Conservation (phyloP, 257 asterid species). For the Nyctanthes arbortristis region DNA sequence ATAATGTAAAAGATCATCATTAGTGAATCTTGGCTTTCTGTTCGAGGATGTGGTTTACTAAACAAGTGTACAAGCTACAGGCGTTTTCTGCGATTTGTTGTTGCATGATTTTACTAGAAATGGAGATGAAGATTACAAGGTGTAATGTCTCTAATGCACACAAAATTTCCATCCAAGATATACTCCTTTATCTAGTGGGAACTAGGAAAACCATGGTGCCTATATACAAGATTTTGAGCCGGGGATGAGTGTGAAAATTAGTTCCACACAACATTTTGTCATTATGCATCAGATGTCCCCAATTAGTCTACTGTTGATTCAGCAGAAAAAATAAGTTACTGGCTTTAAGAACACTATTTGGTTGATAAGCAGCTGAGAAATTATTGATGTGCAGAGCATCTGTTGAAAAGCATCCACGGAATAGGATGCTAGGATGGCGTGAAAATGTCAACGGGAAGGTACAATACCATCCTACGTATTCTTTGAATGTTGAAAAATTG, state of each 20-base stretch:
- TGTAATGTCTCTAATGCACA: not conserved
- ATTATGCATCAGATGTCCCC: not conserved
- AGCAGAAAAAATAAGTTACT: not conserved
- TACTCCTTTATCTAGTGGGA: not conserved
- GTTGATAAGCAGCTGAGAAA: not conserved
- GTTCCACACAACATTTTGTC: not conserved
- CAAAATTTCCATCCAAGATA: not conserved
- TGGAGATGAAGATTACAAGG: not conserved
- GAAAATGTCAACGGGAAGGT: constrained; percentile 57
- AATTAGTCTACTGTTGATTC: not conserved
- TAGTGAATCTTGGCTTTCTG: not conserved
- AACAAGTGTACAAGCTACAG: not conserved
- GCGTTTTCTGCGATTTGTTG: not conserved
- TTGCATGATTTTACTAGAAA: not conserved
- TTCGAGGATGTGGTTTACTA: not conserved
- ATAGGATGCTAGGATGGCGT: constrained; percentile 95
- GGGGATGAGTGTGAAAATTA: not conserved
- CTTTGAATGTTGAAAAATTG: not conserved
- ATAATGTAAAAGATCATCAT: not conserved
- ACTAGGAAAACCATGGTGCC: not conserved
- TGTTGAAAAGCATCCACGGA: constrained; percentile 60
- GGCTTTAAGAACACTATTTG: not conserved
- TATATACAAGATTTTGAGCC: not conserved
- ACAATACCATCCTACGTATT: not conserved
- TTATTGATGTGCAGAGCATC: constrained; percentile 54